phyloP scores from a whole-genome alignment of 73 alveolate genomes.

The Tetrahymena malaccensis region DNA sequence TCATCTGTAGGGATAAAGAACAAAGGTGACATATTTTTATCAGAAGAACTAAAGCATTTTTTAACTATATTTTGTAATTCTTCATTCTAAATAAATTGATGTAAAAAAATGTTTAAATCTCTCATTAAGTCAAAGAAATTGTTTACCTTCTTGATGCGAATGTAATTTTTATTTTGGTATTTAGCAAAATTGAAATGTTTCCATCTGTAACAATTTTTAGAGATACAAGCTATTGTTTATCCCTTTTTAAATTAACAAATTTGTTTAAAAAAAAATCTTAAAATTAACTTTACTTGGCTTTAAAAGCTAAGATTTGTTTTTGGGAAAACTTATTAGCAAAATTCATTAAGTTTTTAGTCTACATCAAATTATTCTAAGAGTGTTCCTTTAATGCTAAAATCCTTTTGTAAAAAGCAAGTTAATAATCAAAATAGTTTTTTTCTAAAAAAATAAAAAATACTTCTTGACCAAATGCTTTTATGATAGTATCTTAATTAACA shows the following conservation, averaged over 20 bases:
- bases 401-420: not conserved
- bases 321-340: not conserved
- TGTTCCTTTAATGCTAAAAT: not conserved
- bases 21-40: not conserved
- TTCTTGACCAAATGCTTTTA: not conserved
- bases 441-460: not conserved
- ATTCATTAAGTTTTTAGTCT: not conserved
- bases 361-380: not conserved
- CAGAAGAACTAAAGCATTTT: not conserved
- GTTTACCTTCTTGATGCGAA: not conserved
- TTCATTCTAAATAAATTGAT: not conserved
- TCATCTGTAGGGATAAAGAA: not conserved
- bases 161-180: not conserved
- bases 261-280: no score
- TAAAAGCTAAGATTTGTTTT: not conserved
- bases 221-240: not conserved
- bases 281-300: not conserved
- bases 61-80: not conserved
- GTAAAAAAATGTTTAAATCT: not conserved
- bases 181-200: not conserved
- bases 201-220: not conserved
- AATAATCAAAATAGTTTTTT: not conserved
- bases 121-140: not conserved
- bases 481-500: not conserved
- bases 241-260: not conserved